A percentile compares a stretch with the other conserved stretches of the same genome.
Evolutionary conservation across 129 eudicot species (phyloP).

Genomic region (Erigeron canadensis): DNA sequence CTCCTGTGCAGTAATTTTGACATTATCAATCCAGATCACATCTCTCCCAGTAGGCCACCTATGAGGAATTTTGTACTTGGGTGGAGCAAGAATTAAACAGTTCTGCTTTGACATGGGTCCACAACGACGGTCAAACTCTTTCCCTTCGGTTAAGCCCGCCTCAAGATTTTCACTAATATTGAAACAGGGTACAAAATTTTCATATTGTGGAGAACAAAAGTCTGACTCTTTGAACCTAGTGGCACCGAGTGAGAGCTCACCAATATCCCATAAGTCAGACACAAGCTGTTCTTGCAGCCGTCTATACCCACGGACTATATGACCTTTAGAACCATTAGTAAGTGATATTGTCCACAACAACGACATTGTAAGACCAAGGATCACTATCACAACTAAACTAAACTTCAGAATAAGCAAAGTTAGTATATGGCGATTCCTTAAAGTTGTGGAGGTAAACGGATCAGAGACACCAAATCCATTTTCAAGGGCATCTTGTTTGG

Average conservation of each 20-base stretch:
- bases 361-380: conserved; percentile 80
- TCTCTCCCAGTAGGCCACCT: conserved; percentile 99
- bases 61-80: conserved; percentile 77
- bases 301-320: conserved; percentile 72
- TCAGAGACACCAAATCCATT: conserved; percentile 63
- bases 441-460: conserved; percentile 43
- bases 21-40: conserved; percentile 97
- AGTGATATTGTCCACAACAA: conserved; percentile 87
- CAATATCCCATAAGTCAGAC: conserved; percentile 77
- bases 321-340: conserved; percentile 59
- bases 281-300: conserved; percentile 93
- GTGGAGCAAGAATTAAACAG: conserved; percentile 80
- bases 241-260: conserved; percentile 71
- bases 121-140: conserved; percentile 83
- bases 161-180: conserved; percentile 69
- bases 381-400: conserved; percentile 62
- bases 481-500: conserved; percentile 50
- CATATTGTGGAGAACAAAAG: conserved; percentile 65
- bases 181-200: conserved; percentile 82
- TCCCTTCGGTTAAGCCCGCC: conserved; percentile 65
- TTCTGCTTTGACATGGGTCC: conserved; percentile 48
- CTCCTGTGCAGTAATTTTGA: conserved; percentile 87
- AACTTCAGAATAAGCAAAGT: conserved; percentile 56
- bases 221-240: conserved; percentile 62
- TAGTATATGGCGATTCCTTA: conserved; percentile 61